phyloP scores from a whole-genome alignment of 2,329 filamentous ascomycete species.

The Hypoxylon sp. region DNA sequence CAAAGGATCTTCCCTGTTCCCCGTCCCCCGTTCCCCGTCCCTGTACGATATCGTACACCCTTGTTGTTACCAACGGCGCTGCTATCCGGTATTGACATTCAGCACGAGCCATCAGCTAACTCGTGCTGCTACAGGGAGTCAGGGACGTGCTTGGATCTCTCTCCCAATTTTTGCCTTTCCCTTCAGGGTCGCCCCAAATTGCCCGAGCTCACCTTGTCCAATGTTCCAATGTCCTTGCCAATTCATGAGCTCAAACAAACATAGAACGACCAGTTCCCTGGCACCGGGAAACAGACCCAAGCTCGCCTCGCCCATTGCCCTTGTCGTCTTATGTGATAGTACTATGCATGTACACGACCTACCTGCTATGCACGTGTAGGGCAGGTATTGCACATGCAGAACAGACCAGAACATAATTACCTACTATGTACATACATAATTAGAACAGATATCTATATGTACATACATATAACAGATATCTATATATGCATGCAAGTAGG shows the following conservation, averaged over 20 bases:
- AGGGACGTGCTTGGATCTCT: conserved; percentile 16
- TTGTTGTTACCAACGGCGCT: conserved; percentile 20
- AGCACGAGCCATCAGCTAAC: conserved; percentile 28
- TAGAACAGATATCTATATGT: too few species aligned
- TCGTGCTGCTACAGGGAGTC: conserved; percentile 22
- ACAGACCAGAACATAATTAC: too few species aligned
- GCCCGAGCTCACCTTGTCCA: conserved; percentile 12
- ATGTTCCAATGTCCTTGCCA: background rate
- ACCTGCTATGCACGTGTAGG: too few species aligned
- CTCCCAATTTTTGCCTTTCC: conserved; percentile 1
- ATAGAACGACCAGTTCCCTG: conserved; percentile 28
- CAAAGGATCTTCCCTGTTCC: too few species aligned
- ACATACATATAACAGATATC: too few species aligned
- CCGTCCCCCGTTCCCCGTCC: too few species aligned
- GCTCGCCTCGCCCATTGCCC: too few species aligned
- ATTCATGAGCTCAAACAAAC: conserved; percentile 13
- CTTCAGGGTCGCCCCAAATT: conserved; percentile 18
- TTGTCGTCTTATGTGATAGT: too few species aligned
- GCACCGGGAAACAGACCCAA: conserved; percentile 18
- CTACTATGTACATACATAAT: too few species aligned
- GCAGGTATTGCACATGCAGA: too few species aligned
- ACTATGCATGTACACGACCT: too few species aligned
- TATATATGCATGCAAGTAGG: too few species aligned
- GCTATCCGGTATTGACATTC: conserved; percentile 23
- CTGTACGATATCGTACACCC: conserved; percentile 15